A percentile compares a stretch with the other conserved stretches of the same genome.
phyloP scores from a whole-genome alignment of 2,329 filamentous ascomycete genomes.

The Fusarium sublunatum region DNA sequence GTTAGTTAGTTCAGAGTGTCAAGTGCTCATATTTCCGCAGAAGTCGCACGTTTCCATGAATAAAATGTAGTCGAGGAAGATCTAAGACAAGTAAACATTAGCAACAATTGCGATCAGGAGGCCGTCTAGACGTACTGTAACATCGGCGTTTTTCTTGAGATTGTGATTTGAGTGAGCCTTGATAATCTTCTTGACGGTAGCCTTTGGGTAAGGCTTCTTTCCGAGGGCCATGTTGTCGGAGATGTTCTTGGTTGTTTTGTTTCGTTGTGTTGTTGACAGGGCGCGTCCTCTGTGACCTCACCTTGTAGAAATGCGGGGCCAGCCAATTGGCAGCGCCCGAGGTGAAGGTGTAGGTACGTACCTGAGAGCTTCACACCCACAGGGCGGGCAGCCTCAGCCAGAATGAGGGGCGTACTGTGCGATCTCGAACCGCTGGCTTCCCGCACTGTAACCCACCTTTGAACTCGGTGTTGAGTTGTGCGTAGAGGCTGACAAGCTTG shows the following conservation, averaged over 20 bases:
- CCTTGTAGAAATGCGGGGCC: constrained; percentile 15
- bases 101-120: constrained; percentile 30
- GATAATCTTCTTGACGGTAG: constrained; percentile 87
- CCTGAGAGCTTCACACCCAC: constrained; percentile 14
- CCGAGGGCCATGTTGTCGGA: constrained; percentile 54
- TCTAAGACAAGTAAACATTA: constrained; percentile 62
- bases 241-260: constrained; percentile 25
- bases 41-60: constrained; percentile 74
- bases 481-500: constrained; percentile 25
- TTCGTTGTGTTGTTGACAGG: constrained; percentile 39
- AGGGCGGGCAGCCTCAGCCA: not conserved
- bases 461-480: constrained; percentile 33
- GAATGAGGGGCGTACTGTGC: constrained; percentile 42
- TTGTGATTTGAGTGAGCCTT: constrained; percentile 87
- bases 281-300: constrained; percentile 44
- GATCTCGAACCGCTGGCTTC: not conserved
- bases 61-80: constrained; percentile 85
- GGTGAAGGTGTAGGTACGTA: constrained; percentile 30
- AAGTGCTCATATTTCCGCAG: not conserved
- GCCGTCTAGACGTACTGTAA: constrained; percentile 69
- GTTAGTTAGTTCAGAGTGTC: constrained; percentile 6
- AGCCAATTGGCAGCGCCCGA: constrained; percentile 44
- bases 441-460: constrained; percentile 46
- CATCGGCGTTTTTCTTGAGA: constrained; percentile 86
- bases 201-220: constrained; percentile 84